Evolutionary conservation across 352 stramenopile genomes (phyloP).

Genomic region (Phytopythium cucurbitacearum): DNA sequence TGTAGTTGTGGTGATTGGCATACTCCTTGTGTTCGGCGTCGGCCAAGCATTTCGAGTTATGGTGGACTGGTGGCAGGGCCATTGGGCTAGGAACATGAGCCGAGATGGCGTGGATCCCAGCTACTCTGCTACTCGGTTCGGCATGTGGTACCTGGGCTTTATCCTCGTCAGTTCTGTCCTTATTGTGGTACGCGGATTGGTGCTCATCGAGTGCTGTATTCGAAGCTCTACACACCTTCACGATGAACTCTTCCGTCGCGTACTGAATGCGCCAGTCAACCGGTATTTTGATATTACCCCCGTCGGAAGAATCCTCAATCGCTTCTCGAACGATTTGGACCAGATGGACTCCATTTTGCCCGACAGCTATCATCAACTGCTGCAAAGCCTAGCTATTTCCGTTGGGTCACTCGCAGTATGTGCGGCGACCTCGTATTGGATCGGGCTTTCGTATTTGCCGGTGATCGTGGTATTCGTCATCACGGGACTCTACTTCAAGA

Average conservation of each 20-base stretch:
- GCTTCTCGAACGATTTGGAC: conserved; percentile 56
- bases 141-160: conserved; percentile 34
- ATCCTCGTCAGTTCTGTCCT: conserved; percentile 18
- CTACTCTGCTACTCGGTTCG: conserved; percentile 16
- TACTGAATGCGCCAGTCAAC: conserved; percentile 37
- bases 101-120: neutral
- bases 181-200: conserved; percentile 16
- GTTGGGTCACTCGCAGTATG: conserved; percentile 36
- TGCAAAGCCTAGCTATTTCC: conserved; percentile 27
- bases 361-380: conserved; percentile 30
- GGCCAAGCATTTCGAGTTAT: conserved; percentile 14
- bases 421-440: conserved; percentile 24
- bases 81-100: conserved; percentile 22
- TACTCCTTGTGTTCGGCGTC: conserved; percentile 6
- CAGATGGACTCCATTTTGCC: conserved; percentile 42
- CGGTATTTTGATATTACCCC: conserved; percentile 53
- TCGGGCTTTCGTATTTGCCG: conserved; percentile 49
- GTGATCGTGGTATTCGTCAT: conserved; percentile 45
- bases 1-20: conserved; percentile 5
- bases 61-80: conserved; percentile 24
- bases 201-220: conserved; percentile 18
- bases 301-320: conserved; percentile 42
- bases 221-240: conserved; percentile 26
- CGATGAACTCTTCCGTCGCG: conserved; percentile 29
- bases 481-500: conserved; percentile 75